phyloP scores from a whole-genome alignment of 2,329 filamentous ascomycete genomes.

The Chlorencoelia australis region DNA sequence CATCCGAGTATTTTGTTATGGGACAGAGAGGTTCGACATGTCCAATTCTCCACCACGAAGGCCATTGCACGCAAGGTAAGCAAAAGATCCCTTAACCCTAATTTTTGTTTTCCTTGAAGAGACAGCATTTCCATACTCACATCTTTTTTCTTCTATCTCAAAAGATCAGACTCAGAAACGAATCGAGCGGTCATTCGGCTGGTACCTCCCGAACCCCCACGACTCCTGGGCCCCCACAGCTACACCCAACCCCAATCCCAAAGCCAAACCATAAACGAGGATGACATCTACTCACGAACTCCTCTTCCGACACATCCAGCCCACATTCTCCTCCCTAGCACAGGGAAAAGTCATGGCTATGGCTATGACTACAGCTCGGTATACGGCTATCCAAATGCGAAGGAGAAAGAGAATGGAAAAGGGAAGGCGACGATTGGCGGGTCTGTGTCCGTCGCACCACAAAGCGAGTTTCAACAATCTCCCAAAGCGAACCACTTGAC shows the following conservation, averaged over 20 bases:
- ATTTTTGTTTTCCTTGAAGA: no score
- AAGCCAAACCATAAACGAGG: constrained; percentile 9
- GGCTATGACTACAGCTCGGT: no score
- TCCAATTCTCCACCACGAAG: constrained; percentile 12
- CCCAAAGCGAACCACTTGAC: constrained; percentile 14
- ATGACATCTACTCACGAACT: constrained; percentile 24
- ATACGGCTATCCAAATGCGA: no score
- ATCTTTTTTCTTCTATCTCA: constrained; percentile 3
- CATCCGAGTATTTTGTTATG: no score
- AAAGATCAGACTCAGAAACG: constrained; percentile 18
- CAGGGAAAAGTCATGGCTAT: constrained; percentile 6
- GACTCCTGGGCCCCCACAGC: constrained; percentile 10
- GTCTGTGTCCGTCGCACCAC: constrained; percentile 15
- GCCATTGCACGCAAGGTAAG: constrained; percentile 11
- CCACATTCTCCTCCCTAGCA: constrained; percentile 21
- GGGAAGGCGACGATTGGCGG: constrained; percentile 6
- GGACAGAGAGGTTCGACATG: constrained; percentile 12
- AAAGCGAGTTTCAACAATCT: constrained; percentile 21
- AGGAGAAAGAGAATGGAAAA: no score
- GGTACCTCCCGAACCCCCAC: constrained; percentile 14
- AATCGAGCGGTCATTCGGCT: constrained; percentile 17
- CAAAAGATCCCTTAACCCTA: neutral
- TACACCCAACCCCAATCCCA: constrained; percentile 3
- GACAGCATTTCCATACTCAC: no score
- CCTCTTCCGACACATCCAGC: constrained; percentile 25